phyloP scores from a whole-genome alignment of 2,329 filamentous ascomycete genomes.

The Monosporascus sp. region DNA sequence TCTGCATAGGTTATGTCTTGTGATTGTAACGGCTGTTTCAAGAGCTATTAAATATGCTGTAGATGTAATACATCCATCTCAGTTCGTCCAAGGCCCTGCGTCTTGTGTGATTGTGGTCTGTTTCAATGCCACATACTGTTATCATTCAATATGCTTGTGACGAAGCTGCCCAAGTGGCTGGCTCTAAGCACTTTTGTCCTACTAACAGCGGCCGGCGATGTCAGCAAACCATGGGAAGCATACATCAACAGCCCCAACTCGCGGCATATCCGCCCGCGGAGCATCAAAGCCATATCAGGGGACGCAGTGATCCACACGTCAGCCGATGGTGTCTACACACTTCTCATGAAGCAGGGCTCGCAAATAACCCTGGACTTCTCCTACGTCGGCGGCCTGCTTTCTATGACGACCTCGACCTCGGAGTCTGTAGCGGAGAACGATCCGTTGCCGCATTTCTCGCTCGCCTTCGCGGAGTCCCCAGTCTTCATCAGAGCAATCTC shows the following conservation, averaged over 20 bases:
- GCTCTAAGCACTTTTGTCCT: neutral
- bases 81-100: too few species aligned
- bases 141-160: neutral
- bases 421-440: neutral
- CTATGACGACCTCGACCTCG: neutral
- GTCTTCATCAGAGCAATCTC: conserved; percentile 17
- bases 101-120: too few species aligned
- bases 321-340: neutral
- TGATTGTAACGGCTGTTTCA: too few species aligned
- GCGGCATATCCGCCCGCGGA: neutral
- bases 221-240: neutral
- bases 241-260: neutral
- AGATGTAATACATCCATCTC: too few species aligned
- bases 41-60: too few species aligned
- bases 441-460: conserved; percentile 5
- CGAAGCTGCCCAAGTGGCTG: neutral
- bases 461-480: conserved; percentile 19
- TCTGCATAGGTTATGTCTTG: too few species aligned
- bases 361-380: neutral
- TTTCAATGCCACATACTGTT: too few species aligned
- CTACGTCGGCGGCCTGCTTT: neutral
- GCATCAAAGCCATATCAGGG: neutral
- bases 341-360: neutral
- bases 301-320: neutral
- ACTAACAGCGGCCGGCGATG: neutral